Evolutionary conservation across 495 filamentous ascomycete genomes (phyloP), one percentile per base, ranked within the genome.

Genomic region (Tuber aestivum): DNA sequence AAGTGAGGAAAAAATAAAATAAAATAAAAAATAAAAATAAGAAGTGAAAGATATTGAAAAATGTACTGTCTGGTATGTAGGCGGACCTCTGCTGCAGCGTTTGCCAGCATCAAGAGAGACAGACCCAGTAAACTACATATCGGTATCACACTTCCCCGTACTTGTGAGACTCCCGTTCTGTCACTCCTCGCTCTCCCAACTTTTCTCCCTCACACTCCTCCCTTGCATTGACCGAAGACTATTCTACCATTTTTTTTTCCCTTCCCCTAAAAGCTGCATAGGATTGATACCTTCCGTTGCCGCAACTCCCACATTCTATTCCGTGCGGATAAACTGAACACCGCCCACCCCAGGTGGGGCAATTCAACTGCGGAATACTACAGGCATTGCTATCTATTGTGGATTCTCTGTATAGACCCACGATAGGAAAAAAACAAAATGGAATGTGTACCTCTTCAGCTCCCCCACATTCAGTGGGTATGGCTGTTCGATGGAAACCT

Each of bases 301-400:
- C 50, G 42, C 76, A 79, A 70, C 78, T 65, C 56, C 56, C 44
- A 72, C 42, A 70, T 77, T 70, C 65, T 75, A 35, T 65, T 35
- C 27, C 32, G 74, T 48, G 37, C 77, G 78, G 78, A 79, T 79
- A 79, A 79, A 75, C 56, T 65, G 56, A 65, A 65, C n/a, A 27
- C 56, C 14, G 6, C 56, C 56, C 16, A 35, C 56, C 56, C n/a
- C 71, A 65, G 74, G 76, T 78, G 70, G 78, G 77, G 79, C 32
- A 32, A 65, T 35, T 65, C 75, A 45, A 79, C 77, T 79, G 75
- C 78, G 77, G 78, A 72, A 76, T 68, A 79, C 78, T 76, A 79
- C 78, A 79, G 78, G 50, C 76, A 78, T 74, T 68, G 77, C 35
- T 72, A 76, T 78, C 68, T 76, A 69, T 76, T 79, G 69, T 76